Evolutionary conservation across 2,329 filamentous ascomycete species (phyloP).

Genomic region (Pestalotiopsis sp.): DNA sequence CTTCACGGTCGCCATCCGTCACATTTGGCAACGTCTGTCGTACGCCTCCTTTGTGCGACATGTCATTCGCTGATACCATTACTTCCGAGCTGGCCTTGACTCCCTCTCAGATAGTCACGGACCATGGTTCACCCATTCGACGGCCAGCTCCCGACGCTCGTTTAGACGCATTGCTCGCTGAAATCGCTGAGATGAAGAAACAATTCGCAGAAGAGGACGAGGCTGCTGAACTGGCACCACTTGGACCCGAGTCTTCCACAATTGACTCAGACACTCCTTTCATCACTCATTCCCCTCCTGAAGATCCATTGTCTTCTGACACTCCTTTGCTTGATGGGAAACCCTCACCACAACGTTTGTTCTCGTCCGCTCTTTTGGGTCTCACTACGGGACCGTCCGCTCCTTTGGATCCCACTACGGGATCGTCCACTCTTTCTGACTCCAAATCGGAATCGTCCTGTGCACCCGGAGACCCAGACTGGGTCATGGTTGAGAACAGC

Average conservation of each 20-base stretch:
- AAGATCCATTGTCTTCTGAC: not conserved
- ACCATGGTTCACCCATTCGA: not conserved
- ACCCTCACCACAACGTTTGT: not conserved
- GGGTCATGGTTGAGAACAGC: not conserved
- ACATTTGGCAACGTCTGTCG: constrained; percentile 8
- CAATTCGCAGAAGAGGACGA: not conserved
- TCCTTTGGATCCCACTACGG: not conserved
- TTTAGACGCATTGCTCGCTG: not conserved
- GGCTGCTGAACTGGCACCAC: not conserved
- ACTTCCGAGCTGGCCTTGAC: not conserved
- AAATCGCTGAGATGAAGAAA: not conserved
- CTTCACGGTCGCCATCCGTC: not conserved
- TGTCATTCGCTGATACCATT: not conserved
- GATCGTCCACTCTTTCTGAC: not conserved
- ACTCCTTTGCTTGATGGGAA: not conserved
- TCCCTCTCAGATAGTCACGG: not conserved
- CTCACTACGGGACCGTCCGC: not conserved
- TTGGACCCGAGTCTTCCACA: not conserved
- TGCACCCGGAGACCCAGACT: not conserved
- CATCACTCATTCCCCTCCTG: too few relatives aligned
- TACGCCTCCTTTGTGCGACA: constrained; percentile 7
- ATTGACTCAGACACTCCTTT: not conserved
- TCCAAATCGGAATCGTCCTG: not conserved
- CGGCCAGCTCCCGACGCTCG: not conserved
- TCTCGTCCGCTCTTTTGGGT: not conserved